These are phyloP conservation scores for Cenococcum geophilum DNA, from an alignment of 495 filamentous ascomycete genomes.

Conservation along the genomic window DNA sequence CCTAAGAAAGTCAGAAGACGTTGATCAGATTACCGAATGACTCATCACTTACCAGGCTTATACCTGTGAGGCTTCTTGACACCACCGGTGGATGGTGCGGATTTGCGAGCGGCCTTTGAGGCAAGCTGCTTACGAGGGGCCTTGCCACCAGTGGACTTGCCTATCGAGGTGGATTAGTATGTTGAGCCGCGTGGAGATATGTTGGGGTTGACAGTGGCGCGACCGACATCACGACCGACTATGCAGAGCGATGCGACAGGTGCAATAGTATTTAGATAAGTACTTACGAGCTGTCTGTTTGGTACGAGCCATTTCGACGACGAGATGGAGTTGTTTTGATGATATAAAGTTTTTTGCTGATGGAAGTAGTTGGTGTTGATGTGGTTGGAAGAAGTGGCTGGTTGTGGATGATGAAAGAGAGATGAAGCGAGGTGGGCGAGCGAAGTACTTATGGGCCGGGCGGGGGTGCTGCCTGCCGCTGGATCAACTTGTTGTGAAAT, in stretches of 20 bases:
- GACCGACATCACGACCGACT: slow-evolving; percentile 30
- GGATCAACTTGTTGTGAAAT: slow-evolving; percentile 26
- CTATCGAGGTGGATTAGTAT: slow-evolving; percentile 42
- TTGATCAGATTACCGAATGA: slow-evolving; percentile 2
- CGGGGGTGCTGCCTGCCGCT: slow-evolving; percentile 19
- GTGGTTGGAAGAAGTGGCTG: slow-evolving; percentile 35
- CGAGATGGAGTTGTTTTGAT: slow-evolving; percentile 5
- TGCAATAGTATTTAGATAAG: background rate
- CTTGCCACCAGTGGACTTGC: slow-evolving; percentile 34
- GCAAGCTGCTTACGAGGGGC: slow-evolving; percentile 33
- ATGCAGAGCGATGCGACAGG: slow-evolving; percentile 19
- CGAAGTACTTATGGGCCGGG: slow-evolving; percentile 27
- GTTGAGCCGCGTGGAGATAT: slow-evolving; percentile 13
- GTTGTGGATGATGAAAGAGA: slow-evolving; percentile 42
- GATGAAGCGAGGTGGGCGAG: slow-evolving; percentile 39
- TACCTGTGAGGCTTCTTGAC: slow-evolving; percentile 99
- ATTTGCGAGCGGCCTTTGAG: slow-evolving; percentile 34
- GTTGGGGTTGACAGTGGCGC: slow-evolving; percentile 25
- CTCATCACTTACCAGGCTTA: slow-evolving; percentile 75
- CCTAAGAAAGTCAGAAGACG: slow-evolving; percentile 45
- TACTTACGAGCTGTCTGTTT: slow-evolving; percentile 98
- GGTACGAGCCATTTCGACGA: slow-evolving; percentile 83
- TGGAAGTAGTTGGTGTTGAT: slow-evolving; percentile 36
- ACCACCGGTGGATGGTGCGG: slow-evolving; percentile 49
- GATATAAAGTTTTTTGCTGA: slow-evolving; percentile 31